Conservation (phyloP, 2,329 filamentous ascomycete genomes). For the Samsoniella hepiali region DNA sequence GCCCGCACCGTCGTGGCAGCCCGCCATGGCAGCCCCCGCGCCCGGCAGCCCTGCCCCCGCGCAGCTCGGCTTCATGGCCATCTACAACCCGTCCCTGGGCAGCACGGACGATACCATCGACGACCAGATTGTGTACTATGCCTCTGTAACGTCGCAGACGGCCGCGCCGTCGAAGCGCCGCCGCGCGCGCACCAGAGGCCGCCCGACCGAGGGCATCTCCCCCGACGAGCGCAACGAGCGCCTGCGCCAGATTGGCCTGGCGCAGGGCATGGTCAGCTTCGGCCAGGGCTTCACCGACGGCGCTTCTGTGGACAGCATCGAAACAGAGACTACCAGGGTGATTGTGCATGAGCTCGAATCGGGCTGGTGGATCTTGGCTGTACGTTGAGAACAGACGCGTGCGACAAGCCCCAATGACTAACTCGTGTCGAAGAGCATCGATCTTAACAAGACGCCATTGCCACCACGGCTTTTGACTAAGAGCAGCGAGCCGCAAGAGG, state of each 20-base stretch:
- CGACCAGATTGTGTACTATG: conserved; percentile 92
- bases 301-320: conserved; percentile 74
- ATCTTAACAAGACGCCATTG: conserved; percentile 70
- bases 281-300: conserved; percentile 81
- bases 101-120: conserved; percentile 55
- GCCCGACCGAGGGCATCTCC: conserved; percentile 42
- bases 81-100: conserved; percentile 87
- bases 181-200: conserved; percentile 34
- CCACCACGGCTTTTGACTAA: conserved; percentile 50
- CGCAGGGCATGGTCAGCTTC: conserved; percentile 95
- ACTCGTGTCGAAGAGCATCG: conserved; percentile 48
- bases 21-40: conserved; percentile 21
- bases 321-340: conserved; percentile 85
- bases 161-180: conserved; percentile 36
- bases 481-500: conserved; percentile 38
- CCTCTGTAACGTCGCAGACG: conserved; percentile 52
- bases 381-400: conserved; percentile 43
- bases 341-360: conserved; percentile 82
- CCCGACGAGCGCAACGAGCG: conserved; percentile 77
- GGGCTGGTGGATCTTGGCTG: conserved; percentile 94
- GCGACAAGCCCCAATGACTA: neutral
- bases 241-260: conserved; percentile 87
- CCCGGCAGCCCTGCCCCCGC: conserved; percentile 54
- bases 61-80: conserved; percentile 83
- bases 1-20: neutral